phyloP scores from a whole-genome alignment of 2,329 filamentous ascomycete species.

The Fusarium compactum region DNA sequence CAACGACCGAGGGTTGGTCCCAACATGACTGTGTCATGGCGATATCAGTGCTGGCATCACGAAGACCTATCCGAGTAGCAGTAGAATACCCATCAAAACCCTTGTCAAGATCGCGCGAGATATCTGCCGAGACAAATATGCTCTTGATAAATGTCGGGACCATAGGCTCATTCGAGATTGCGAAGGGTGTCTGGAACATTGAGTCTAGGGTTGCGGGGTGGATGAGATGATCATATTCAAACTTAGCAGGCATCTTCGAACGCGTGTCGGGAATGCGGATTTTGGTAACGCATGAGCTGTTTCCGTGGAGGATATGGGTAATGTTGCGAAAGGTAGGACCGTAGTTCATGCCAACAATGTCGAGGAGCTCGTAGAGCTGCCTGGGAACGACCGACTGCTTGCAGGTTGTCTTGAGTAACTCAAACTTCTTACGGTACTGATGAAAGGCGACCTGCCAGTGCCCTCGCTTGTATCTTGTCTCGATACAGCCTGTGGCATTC shows the following conservation, averaged over 20 bases:
- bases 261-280: conserved; percentile 63
- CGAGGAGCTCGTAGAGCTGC: conserved; percentile 64
- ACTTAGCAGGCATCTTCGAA: conserved; percentile 64
- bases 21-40: conserved; percentile 56
- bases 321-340: conserved; percentile 65
- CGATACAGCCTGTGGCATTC: conserved; percentile 55
- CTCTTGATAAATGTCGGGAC: conserved; percentile 61
- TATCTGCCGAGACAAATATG: conserved; percentile 59
- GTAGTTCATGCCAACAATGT: conserved; percentile 65
- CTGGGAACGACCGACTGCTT: conserved; percentile 54
- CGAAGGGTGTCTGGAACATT: conserved; percentile 66
- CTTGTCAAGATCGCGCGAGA: conserved; percentile 50
- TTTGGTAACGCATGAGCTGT: conserved; percentile 52
- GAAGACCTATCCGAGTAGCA: conserved; percentile 52
- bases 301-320: conserved; percentile 49
- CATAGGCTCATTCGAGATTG: conserved; percentile 60
- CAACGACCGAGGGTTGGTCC: conserved; percentile 53
- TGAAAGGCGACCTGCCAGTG: conserved; percentile 37
- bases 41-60: conserved; percentile 58
- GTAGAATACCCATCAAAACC: conserved; percentile 58
- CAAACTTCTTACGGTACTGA: conserved; percentile 41
- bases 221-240: conserved; percentile 67
- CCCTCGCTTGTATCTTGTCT: conserved; percentile 45
- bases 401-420: conserved; percentile 47
- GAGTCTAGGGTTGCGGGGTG: conserved; percentile 69